Conservation (phyloP, 225 moss, liverwort and hornwort species). For the Neckera pumila region DNA sequence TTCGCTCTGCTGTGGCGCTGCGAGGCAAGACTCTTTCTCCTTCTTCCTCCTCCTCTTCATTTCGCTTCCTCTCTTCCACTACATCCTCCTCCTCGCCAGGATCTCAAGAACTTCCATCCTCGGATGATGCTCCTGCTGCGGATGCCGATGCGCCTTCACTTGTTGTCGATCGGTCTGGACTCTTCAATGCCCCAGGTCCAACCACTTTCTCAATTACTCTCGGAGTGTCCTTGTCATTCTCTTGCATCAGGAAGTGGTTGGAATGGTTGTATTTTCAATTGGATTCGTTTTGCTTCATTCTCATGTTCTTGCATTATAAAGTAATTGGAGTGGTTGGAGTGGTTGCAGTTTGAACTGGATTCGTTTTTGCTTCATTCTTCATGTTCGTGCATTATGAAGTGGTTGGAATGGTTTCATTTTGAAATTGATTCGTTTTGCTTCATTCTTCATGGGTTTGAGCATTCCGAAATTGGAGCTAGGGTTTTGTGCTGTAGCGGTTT, state of each 20-base stretch:
- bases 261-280: not conserved
- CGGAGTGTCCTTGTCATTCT: not conserved
- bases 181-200: conserved; percentile 30
- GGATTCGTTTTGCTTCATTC: not conserved
- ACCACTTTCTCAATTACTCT: not conserved
- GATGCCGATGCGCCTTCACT: conserved; percentile 7
- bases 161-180: conserved; percentile 27
- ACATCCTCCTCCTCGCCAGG: not conserved
- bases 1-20: conserved; percentile 1
- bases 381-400: not conserved
- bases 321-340: not conserved
- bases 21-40: not conserved
- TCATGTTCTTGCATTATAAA: not conserved
- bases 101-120: not conserved
- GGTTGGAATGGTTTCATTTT: not conserved
- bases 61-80: not conserved
- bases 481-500: not conserved
- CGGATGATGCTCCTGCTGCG: not conserved
- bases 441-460: not conserved
- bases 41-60: not conserved
- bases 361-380: not conserved
- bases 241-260: not conserved
- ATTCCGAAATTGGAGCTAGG: not conserved
- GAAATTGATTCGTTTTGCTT: not conserved
- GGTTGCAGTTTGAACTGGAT: not conserved